Evolutionary conservation across 2,329 filamentous ascomycete species (phyloP), one percentile per base, ranked within the genome.

Genomic region (Nannizziopsis arthrosporioides): DNA sequence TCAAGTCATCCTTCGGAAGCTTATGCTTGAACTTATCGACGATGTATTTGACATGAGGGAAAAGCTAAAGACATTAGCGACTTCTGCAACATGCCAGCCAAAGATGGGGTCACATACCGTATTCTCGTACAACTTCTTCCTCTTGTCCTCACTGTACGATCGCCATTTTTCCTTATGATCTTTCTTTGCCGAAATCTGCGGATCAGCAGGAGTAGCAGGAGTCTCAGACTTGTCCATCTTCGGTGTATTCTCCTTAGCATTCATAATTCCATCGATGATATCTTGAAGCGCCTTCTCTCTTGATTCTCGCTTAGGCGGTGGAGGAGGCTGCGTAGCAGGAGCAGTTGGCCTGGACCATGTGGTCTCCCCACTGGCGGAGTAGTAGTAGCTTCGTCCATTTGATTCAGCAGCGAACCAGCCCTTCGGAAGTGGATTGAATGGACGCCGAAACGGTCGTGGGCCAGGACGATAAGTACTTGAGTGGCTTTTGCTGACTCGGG

Each of bases 71-170:
- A 7, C 15, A 11, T 49, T 41, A 49, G 47, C 32, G 17, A 17
- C 15, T 1, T 15, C n/a, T n/a, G 2, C 17, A 14, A 17, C 30
- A 35, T 22, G 14, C 14, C 14, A 27, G 27, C 6, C 27, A 6
- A 36, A 42, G 17, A 5, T 11, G 12, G n/a, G 22, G 18, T 11
- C 2, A 71, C 85, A 64, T 74, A 93, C 87, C 44, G 88, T 94
- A 61, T 89, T 89, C 65, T 95, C 89, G 59, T 95, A 96, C 2
- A 94, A 74, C 70, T 87, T 94, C 77, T 88, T 93, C 67, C 92
- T 86, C 68, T 95, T 95, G 55, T 95, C 89, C 56, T 73, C 63
- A 47, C 67, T 64, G 51, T 70, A 69, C 44, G 68, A 73, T 59
- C 71, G 74, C 56, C 72, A 73, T 42, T 73, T 73, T 38, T 73